Percentiles rank a stretch among this genome's conserved stretches.
phyloP scores from a whole-genome alignment of 495 filamentous ascomycete genomes.

The Stereocaulon alpinum region DNA sequence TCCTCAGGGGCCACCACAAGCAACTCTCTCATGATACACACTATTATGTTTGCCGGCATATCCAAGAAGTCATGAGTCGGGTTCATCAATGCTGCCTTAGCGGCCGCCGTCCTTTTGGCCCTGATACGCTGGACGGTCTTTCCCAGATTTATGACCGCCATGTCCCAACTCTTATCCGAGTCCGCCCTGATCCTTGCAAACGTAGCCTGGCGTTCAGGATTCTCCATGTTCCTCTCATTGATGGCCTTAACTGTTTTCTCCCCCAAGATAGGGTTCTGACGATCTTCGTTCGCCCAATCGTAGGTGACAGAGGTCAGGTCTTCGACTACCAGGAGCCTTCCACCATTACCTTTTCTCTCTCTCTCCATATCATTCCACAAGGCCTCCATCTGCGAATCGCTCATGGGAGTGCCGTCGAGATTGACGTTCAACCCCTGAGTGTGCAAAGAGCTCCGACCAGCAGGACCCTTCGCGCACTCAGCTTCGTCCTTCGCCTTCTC shows the following conservation, averaged over 20 bases:
- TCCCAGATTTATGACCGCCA: neutral
- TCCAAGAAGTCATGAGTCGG: neutral
- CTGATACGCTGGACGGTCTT: too few relatives aligned
- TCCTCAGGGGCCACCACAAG: conserved; percentile 2
- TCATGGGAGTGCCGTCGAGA: neutral
- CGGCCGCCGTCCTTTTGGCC: neutral
- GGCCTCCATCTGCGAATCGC: neutral
- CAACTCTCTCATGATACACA: neutral
- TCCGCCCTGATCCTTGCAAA: neutral
- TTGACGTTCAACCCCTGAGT: too few relatives aligned
- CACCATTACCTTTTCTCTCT: neutral
- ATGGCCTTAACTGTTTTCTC: neutral
- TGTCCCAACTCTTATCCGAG: neutral
- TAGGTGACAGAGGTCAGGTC: too few relatives aligned
- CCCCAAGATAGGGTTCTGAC: neutral
- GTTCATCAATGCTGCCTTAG: neutral
- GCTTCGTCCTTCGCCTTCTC: too few relatives aligned
- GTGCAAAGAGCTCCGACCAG: too few relatives aligned
- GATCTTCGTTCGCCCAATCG: neutral
- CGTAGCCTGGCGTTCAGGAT: neutral
- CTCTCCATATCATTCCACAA: too few relatives aligned
- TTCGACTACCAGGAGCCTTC: too few relatives aligned
- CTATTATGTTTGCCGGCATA: neutral
- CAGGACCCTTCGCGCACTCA: too few relatives aligned
- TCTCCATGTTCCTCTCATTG: neutral